phyloP scores from a whole-genome alignment of 768 basidiomycete genomes.

The Crassisporium funariophilum region DNA sequence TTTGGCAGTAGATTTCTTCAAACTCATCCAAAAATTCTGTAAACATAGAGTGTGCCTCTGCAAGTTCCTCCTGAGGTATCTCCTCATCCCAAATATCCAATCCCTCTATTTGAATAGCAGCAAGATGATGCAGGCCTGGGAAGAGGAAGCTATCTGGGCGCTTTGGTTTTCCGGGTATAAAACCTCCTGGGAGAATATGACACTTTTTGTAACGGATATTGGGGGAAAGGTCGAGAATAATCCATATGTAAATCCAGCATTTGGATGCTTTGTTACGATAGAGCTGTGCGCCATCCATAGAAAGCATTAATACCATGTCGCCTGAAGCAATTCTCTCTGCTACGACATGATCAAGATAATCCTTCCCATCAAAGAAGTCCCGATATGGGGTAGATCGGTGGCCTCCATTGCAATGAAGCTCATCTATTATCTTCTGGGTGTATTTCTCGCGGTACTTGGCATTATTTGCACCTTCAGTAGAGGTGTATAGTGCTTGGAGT shows the following conservation, averaged over 20 bases:
- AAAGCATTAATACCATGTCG: constrained; percentile 36
- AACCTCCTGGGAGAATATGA: constrained; percentile 32
- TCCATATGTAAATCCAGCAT: constrained; percentile 38
- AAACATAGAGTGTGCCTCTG: constrained; percentile 17
- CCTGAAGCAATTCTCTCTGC: constrained; percentile 16
- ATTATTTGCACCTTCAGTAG: constrained; percentile 3
- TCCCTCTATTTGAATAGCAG: constrained; percentile 29
- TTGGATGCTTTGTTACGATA: constrained; percentile 36
- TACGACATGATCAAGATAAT: constrained; percentile 22
- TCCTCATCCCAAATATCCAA: constrained; percentile 32
- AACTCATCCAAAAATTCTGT: constrained; percentile 27
- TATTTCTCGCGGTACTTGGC: constrained; percentile 4
- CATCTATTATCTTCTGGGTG: constrained; percentile 2
- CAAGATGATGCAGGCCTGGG: constrained; percentile 34
- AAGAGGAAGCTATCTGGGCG: constrained; percentile 35
- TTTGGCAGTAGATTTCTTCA: constrained; percentile 35
- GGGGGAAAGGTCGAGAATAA: constrained; percentile 34
- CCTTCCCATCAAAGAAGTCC: constrained; percentile 29
- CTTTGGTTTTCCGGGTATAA: constrained; percentile 40
- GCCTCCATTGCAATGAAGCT: neutral
- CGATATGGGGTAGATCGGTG: constrained; percentile 11
- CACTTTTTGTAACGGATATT: constrained; percentile 12
- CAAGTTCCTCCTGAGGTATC: constrained; percentile 10
- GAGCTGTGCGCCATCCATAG: constrained; percentile 43
- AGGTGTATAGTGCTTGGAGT: constrained; percentile 23